These are phyloP conservation scores for Corchorus olitorius DNA, from an alignment of 345 rosid species.

Conservation along the genomic window DNA sequence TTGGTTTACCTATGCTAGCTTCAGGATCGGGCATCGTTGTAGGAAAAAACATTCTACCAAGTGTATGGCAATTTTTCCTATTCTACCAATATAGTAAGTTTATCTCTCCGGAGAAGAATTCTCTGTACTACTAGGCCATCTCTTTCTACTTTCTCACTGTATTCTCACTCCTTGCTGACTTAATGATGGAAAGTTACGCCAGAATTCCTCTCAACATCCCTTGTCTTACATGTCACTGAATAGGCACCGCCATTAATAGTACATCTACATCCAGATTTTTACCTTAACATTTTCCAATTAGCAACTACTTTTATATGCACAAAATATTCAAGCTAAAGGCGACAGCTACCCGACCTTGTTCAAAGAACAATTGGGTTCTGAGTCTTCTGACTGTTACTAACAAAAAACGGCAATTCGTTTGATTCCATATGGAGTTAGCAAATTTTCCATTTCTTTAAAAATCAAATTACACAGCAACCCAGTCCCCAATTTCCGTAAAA, in stretches of 20 bases:
- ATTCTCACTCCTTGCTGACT: background rate
- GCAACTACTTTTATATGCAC: too few species aligned
- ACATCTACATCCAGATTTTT: background rate
- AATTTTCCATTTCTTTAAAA: background rate
- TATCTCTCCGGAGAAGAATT: background rate
- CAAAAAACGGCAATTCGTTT: background rate
- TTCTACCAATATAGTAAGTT: background rate
- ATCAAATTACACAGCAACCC: background rate
- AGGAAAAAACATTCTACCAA: background rate
- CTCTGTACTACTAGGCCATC: background rate
- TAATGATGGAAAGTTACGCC: background rate
- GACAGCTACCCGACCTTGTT: background rate
- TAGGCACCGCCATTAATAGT: background rate
- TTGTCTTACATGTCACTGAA: background rate
- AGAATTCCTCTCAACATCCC: background rate
- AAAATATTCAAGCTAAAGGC: background rate
- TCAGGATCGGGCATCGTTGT: background rate
- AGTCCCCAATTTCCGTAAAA: background rate
- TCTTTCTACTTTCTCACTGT: background rate
- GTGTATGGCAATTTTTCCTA: background rate
- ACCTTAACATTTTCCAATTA: background rate
- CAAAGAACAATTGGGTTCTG: background rate
- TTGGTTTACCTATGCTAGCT: background rate
- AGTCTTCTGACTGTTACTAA: background rate
- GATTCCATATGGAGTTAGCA: background rate